Base-by-base conservation (phyloP, 2,329 filamentous ascomycete genomes). In the Alternaria ventricosa region DNA sequence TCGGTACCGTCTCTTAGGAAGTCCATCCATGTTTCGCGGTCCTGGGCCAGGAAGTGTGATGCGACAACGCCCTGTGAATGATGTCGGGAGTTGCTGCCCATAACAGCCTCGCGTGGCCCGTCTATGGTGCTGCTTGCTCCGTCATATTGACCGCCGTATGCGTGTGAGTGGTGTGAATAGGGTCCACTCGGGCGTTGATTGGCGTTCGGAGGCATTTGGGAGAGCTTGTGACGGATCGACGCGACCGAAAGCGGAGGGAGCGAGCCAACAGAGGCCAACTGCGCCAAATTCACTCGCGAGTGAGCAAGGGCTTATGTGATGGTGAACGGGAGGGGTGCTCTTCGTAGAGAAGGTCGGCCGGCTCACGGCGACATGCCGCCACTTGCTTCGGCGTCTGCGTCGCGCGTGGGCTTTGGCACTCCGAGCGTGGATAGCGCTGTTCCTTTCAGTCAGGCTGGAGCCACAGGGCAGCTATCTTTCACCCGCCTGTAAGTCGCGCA, bases 1-100 rank as follows among this genome's bases (percentile, higher is more conserved):
- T 74, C 71, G 57, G 50, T 66, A 45, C 70, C 71, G 47, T 68
- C 57, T 13, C 76, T 64, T 45, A 79, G 64, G 57, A 79, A 79
- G 67, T 78, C 77, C 43, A 74, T 67, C 78, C 78, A 79, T 41
- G 78, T 78, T 64, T 79, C 74, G 30, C 75, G 71, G 15, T 70
- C 72, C 36, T 75, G 75, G 2, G 73, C 69, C 11, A 73, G 67
- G 55, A 72, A 74, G 57, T 75, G 75, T 15, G 74, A 75, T 10
- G 74, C 72, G 8, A 74, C 69, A 13, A 70, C 69, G 5, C 74
- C 74, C 57, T 74, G 70, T 28, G 64, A 65, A 50, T 55, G 59
- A 6, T 64, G 54, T 45, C 64, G 45, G n/a, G 58, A 61, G 22
- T 53, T 63, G 13, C 51, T 60, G 3, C 58, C 46, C 15, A 57